Conservation (phyloP, 1,139 yeast genomes). For the Taphrina wiesneri region DNA sequence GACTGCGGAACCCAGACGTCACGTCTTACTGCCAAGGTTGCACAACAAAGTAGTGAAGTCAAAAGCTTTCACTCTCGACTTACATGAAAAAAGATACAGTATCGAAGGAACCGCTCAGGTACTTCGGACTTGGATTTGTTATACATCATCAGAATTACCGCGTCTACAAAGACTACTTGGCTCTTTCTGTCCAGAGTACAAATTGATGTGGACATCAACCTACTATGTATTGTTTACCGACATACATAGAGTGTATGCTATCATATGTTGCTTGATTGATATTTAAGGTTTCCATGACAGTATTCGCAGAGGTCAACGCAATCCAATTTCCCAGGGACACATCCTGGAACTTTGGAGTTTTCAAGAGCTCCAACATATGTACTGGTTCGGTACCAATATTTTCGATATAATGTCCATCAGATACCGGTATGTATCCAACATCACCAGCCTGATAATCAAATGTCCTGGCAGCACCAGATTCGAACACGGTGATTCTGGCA, state of each 20-base stretch:
- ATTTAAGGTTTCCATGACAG: slow-evolving; percentile 2
- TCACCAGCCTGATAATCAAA: slow-evolving; percentile 34
- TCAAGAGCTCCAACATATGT: slow-evolving; percentile 26
- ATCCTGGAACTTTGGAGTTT: slow-evolving; percentile 28
- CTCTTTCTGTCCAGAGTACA: no score
- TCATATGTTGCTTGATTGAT: background rate
- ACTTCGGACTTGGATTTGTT: no score
- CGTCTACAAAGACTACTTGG: no score
- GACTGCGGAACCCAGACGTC: no score
- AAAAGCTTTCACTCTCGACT: no score
- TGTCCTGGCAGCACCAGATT: slow-evolving; percentile 31
- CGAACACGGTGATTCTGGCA: slow-evolving; percentile 33
- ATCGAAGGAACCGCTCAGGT: no score
- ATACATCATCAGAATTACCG: no score
- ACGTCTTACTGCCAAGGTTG: no score
- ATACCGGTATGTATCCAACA: slow-evolving; percentile 27
- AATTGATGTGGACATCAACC: no score
- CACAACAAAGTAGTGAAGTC: no score
- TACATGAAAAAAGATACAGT: no score
- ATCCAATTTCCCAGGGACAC: slow-evolving; percentile 29
- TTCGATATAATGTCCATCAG: slow-evolving; percentile 33
- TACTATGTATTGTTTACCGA: background rate
- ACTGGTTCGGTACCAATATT: slow-evolving; percentile 33
- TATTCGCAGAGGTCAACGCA: slow-evolving; percentile 7
- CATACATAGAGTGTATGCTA: slow-evolving; percentile 5